Evolutionary conservation across 306 rosid genomes (phyloP), one percentile per base, ranked within the genome.

Genomic region (Oxytropis ochrocephala): DNA sequence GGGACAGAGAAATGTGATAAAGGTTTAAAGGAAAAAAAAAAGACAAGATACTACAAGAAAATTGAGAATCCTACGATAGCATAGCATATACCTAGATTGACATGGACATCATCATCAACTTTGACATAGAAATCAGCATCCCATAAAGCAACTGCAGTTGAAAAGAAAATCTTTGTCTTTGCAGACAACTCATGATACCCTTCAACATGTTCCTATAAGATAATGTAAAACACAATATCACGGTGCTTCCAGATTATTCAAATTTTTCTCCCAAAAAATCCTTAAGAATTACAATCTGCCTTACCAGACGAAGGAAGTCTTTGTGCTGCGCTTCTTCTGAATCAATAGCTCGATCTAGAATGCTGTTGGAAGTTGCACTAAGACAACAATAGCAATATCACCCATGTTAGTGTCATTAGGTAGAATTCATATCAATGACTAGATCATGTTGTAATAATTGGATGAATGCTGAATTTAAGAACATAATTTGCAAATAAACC

Each of bases 281-380:
- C 18, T 18, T 12, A 54, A 53, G 48, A 76, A 54, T 65, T 47
- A 81, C 6, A 2, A 46, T 91, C 42, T 65, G 27, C 61, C 78
- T 75, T 78, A 82, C 86, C 71, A 82, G 73, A 36, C 82, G 85
- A 64, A 81, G 85, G 75, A 81, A 81, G 68, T 81, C 85, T 16
- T 87, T 82, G 64, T 94, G 99, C 70, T 81, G 91, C 7, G 88
- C 74, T 50, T 94, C 97, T 84, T 94, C 99, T 35, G 95, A 89
- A 79, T 94, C 99, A 77, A 94, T 94, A 58, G 99, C 99, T 67
- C 97, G 88, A 80, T 94, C 99, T 69, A 94, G 83, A 75, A 94
- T 94, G 82, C 99, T 94, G 80, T 89, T 91, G 84, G 99, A 91
- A 77, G 99, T 91, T 61, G 99, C 99, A 79, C 99, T 94, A 89